Conservation (phyloP, 2,329 filamentous ascomycete genomes). For the Cadophora gregata region DNA sequence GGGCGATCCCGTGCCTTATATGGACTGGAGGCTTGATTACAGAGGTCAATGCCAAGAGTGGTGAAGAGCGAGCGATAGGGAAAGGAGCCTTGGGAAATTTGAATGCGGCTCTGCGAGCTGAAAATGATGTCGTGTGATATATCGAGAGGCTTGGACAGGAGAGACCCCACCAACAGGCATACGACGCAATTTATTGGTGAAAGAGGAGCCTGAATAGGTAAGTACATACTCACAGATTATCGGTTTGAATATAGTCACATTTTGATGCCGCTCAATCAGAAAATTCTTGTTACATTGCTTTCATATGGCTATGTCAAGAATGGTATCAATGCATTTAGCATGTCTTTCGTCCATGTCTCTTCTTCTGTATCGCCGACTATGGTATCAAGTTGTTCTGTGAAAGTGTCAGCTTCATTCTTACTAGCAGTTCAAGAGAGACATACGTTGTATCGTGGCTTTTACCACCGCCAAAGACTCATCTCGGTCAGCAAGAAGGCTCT, state of each 20-base stretch:
- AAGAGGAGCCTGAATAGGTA: not conserved
- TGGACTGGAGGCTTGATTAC: slow-evolving; percentile 59
- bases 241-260: not conserved
- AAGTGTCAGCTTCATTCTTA: slow-evolving; percentile 29
- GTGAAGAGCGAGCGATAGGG: slow-evolving; percentile 36
- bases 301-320: slow-evolving; percentile 47
- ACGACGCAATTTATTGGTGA: not conserved
- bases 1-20: slow-evolving; percentile 57
- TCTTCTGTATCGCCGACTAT: slow-evolving; percentile 61
- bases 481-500: slow-evolving; percentile 66
- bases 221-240: not conserved
- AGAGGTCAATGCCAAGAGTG: slow-evolving; percentile 37
- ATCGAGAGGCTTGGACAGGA: not conserved
- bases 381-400: slow-evolving; percentile 63
- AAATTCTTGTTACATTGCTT: slow-evolving; percentile 14
- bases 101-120: not conserved
- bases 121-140: not conserved
- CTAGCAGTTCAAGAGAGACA: slow-evolving; percentile 28
- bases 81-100: not conserved
- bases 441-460: slow-evolving; percentile 69
- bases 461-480: slow-evolving; percentile 71
- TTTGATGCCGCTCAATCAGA: not conserved
- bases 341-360: slow-evolving; percentile 62
- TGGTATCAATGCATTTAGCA: slow-evolving; percentile 66
- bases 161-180: not conserved